Percentiles rank a stretch among this genome's conserved stretches.
phyloP scores from a whole-genome alignment of 768 basidiomycete genomes.

The Auriscalpium microsporum region DNA sequence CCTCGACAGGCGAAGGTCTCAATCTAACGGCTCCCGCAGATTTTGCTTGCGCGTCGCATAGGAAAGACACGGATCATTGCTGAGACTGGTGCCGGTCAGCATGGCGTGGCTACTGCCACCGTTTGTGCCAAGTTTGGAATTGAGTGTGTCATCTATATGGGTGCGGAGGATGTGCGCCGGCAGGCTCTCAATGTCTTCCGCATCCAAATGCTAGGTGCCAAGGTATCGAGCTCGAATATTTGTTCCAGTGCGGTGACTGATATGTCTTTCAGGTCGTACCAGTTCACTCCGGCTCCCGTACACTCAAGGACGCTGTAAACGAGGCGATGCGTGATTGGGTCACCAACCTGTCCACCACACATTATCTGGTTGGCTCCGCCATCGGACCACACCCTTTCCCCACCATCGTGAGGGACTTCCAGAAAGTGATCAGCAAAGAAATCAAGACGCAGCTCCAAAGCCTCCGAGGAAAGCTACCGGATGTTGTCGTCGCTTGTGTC shows the following conservation, averaged over 20 bases:
- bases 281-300: conserved; percentile 88
- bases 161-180: conserved; percentile 90
- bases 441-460: conserved; percentile 82
- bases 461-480: conserved; percentile 76
- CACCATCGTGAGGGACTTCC: conserved; percentile 97
- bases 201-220: conserved; percentile 94
- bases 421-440: conserved; percentile 89
- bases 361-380: conserved; percentile 94
- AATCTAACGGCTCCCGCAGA: conserved; percentile 37
- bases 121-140: conserved; percentile 95
- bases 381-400: conserved; percentile 99
- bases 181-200: conserved; percentile 98
- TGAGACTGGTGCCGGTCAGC: conserved; percentile 98
- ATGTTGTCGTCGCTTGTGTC: conserved; percentile 92
- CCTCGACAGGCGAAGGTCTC: not conserved
- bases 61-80: conserved; percentile 98
- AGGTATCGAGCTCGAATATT: conserved; percentile 33
- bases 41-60: conserved; percentile 85
- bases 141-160: conserved; percentile 97
- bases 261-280: conserved; percentile 64
- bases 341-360: conserved; percentile 85
- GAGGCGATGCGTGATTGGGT: conserved; percentile 99
- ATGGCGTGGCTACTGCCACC: conserved; percentile 97
- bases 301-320: conserved; percentile 97
- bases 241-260: not conserved